Conservation (phyloP, 23 red algal species). For the Cyanidiococcus yangmingshanensis region DNA sequence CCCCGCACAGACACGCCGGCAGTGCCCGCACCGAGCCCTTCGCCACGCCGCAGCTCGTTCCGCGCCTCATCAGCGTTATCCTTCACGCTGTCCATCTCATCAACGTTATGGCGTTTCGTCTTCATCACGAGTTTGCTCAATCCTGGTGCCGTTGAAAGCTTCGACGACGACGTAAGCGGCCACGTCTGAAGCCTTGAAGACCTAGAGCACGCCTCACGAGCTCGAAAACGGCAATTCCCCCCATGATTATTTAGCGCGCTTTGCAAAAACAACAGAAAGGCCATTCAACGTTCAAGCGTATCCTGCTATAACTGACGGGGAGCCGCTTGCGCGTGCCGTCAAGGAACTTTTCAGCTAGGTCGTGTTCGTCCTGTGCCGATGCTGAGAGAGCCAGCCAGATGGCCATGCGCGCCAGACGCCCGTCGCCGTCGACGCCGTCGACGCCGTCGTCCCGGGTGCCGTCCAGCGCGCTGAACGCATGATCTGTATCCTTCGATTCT, state of each 20-base stretch:
- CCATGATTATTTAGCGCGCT: not conserved
- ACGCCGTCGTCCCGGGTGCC: no score
- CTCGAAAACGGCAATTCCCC: not conserved
- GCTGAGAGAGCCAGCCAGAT: no score
- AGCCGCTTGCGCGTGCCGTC: no score
- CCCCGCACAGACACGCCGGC: not conserved
- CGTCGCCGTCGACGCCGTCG: no score
- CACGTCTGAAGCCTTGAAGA: not conserved
- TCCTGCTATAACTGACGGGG: no score
- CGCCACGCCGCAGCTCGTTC: not conserved
- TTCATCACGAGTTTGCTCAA: not conserved
- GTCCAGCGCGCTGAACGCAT: no score
- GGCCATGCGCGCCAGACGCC: no score
- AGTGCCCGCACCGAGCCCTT: not conserved
- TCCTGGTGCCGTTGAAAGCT: not conserved
- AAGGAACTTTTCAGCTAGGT: no score
- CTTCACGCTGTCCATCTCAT: not conserved
- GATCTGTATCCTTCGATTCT: no score
- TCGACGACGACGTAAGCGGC: not conserved
- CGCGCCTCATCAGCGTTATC: not conserved
- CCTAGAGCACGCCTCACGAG: not conserved
- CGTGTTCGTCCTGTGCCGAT: no score
- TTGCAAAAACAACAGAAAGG: not conserved
- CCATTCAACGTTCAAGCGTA: no score
- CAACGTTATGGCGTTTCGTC: not conserved